Percentiles rank a stretch among this genome's conserved stretches.
Evolutionary conservation across 257 asterid genomes (phyloP).

Genomic region (Scutellaria galericulata): DNA sequence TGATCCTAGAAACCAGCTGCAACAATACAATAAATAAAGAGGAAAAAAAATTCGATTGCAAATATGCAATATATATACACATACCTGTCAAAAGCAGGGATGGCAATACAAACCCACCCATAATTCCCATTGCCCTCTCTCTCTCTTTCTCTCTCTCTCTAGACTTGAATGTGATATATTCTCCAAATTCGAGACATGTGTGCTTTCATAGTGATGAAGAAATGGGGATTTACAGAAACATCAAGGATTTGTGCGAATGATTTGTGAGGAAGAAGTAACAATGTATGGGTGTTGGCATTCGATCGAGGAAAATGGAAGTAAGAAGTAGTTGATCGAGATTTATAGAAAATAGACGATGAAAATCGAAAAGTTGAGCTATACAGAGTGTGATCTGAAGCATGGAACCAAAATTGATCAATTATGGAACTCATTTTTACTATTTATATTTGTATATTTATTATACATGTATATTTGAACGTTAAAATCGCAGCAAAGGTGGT

Average conservation of each 20-base stretch:
- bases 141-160: conserved; percentile 39
- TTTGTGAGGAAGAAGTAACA: not conserved
- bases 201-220: conserved; percentile 28
- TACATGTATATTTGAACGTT: not conserved
- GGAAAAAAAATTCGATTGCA: conserved; percentile 1
- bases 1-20: conserved; percentile 12
- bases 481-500: conserved; percentile 25
- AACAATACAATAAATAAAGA: not conserved
- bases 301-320: not conserved
- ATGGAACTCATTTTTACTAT: conserved; percentile 1
- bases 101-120: conserved; percentile 74
- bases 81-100: conserved; percentile 72
- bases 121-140: conserved; percentile 55
- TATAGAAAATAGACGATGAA: conserved; percentile 4
- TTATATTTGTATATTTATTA: not conserved
- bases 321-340: conserved; percentile 13
- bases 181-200: conserved; percentile 17
- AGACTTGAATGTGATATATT: conserved; percentile 48
- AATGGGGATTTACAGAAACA: conserved; percentile 26
- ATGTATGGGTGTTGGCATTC: not conserved
- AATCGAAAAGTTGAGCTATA: conserved; percentile 11
- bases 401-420: conserved; percentile 16
- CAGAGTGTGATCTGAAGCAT: conserved; percentile 30
- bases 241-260: not conserved
- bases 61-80: too few relatives aligned